Conservation (phyloP, 352 stramenopile genomes). For the Hyaloperonospora arabidopsidis region DNA sequence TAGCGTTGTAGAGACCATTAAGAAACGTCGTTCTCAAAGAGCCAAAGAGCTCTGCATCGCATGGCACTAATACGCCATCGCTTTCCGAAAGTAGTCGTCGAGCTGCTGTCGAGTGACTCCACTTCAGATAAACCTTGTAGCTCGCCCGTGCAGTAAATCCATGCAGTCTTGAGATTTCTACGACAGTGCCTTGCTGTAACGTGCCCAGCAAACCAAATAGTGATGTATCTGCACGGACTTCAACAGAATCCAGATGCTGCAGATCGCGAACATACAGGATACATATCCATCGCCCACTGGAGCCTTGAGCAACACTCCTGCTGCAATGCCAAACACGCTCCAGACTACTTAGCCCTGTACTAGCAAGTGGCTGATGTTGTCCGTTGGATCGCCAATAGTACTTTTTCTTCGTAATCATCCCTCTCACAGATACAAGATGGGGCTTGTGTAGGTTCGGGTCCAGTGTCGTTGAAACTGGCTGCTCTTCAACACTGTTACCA, state of each 20-base stretch:
- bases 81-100: slow-evolving; percentile 1
- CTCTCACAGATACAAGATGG: slow-evolving; percentile 30
- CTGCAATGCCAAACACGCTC: slow-evolving; percentile 6
- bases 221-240: slow-evolving; percentile 39
- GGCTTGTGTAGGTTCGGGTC: slow-evolving; percentile 26
- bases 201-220: slow-evolving; percentile 31
- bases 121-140: slow-evolving; percentile 62
- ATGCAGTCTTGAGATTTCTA: slow-evolving; percentile 52
- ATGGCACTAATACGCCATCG: background rate
- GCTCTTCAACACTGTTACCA: slow-evolving; percentile 2
- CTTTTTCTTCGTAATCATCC: slow-evolving; percentile 28
- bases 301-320: background rate
- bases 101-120: slow-evolving; percentile 31
- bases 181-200: slow-evolving; percentile 28
- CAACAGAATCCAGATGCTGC: slow-evolving; percentile 33
- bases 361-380: slow-evolving; percentile 5
- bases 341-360: slow-evolving; percentile 3
- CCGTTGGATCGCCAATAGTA: slow-evolving; percentile 22
- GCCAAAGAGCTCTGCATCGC: slow-evolving; percentile 32
- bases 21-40: slow-evolving; percentile 37
- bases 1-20: slow-evolving; percentile 36
- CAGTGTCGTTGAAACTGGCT: slow-evolving; percentile 2
- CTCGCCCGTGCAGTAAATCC: slow-evolving; percentile 45
- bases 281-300: slow-evolving; percentile 21
- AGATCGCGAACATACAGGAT: slow-evolving; percentile 39